phyloP scores from a whole-genome alignment of 345 rosid genomes.

The Draba incana region DNA sequence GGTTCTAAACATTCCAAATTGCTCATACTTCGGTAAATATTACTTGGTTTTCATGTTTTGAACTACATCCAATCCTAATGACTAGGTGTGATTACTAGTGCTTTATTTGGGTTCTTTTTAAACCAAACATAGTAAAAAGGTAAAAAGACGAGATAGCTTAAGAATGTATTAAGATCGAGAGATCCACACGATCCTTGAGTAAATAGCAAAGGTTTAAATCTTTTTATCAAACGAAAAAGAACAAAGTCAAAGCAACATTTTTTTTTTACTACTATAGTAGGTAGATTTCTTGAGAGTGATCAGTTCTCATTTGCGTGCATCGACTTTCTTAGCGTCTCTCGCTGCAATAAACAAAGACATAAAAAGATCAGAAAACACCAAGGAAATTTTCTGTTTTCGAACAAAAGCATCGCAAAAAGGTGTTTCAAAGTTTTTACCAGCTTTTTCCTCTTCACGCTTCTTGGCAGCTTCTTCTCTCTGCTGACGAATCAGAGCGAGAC shows the following conservation, averaged over 20 bases:
- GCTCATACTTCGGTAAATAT: no score
- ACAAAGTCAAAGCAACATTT: slow-evolving; percentile 27
- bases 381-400: background rate
- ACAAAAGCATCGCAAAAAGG: background rate
- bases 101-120: no score
- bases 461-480: slow-evolving; percentile 78
- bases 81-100: no score
- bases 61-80: no score
- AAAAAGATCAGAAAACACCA: slow-evolving; percentile 16
- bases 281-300: background rate
- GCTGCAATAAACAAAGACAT: slow-evolving; percentile 42
- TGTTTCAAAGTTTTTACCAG: slow-evolving; percentile 40
- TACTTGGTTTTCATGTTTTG: no score
- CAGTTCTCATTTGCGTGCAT: slow-evolving; percentile 52
- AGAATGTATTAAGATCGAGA: slow-evolving; percentile 31
- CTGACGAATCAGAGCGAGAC: slow-evolving; percentile 79
- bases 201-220: slow-evolving; percentile 19
- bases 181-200: slow-evolving; percentile 5
- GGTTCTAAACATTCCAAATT: no score
- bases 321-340: slow-evolving; percentile 53
- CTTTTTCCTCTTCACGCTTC: slow-evolving; percentile 70
- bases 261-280: slow-evolving; percentile 3
- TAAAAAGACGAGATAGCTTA: slow-evolving; percentile 7
- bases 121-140: no score
- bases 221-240: slow-evolving; percentile 23